phyloP scores from a whole-genome alignment of 495 filamentous ascomycete species.

The Penicillium malachiteum region DNA sequence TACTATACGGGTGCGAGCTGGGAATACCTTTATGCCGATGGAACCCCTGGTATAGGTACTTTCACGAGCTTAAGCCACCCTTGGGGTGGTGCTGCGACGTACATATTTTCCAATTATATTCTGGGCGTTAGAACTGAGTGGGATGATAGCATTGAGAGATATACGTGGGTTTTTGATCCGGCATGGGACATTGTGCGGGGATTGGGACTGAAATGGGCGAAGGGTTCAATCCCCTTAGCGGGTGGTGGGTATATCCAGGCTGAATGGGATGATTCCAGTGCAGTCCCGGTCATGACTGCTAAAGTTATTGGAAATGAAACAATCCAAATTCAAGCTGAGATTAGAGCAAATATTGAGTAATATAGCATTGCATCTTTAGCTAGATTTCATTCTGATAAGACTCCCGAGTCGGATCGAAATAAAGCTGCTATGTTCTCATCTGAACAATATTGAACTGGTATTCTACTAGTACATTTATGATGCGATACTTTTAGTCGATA shows the following conservation, averaged over 20 bases:
- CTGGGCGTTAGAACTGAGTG: slow-evolving; percentile 16
- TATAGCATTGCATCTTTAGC: background rate
- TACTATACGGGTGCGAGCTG: slow-evolving; percentile 35
- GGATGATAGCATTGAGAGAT: background rate
- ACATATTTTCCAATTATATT: slow-evolving; percentile 29
- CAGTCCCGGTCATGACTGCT: background rate
- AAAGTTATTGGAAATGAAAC: slow-evolving; percentile 19
- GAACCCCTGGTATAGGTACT: slow-evolving; percentile 30
- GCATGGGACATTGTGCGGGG: slow-evolving; percentile 10
- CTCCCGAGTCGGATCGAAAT: too few relatives aligned
- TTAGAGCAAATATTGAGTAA: background rate
- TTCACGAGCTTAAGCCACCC: slow-evolving; percentile 39
- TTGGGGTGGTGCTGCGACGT: slow-evolving; percentile 40
- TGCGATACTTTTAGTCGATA: too few relatives aligned
- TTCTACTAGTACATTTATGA: too few relatives aligned
- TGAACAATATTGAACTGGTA: too few relatives aligned
- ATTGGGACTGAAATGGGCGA: slow-evolving; percentile 15
- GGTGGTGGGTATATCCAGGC: slow-evolving; percentile 12
- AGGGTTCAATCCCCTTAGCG: slow-evolving; percentile 9
- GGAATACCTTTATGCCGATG: slow-evolving; percentile 37
- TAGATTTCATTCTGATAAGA: background rate
- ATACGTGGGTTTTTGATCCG: slow-evolving; percentile 17
- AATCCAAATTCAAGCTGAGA: slow-evolving; percentile 25
- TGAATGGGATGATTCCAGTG: slow-evolving; percentile 2
- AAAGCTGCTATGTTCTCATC: too few relatives aligned